Conservation (phyloP, 352 stramenopile species). For the Saprolegnia diclina region DNA sequence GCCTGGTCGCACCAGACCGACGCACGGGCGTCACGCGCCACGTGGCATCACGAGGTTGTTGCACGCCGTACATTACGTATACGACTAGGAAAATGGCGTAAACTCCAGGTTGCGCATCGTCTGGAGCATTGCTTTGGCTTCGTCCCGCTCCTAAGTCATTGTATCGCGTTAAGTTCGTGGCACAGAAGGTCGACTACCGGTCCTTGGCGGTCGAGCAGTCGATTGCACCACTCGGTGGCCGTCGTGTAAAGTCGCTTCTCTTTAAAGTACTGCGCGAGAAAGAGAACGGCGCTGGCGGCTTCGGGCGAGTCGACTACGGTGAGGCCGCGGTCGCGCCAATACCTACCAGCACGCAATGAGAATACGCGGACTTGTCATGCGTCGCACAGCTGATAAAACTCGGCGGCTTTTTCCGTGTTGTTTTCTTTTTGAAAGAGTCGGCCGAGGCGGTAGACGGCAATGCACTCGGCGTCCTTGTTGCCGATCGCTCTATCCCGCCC, state of each 20-base stretch:
- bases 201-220: constrained; percentile 66
- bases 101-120: constrained; percentile 47
- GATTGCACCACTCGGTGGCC: constrained; percentile 68
- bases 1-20: background rate
- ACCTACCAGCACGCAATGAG: constrained; percentile 26
- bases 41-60: background rate
- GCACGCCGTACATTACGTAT: background rate
- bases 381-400: constrained; percentile 69
- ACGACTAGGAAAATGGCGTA: background rate
- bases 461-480: constrained; percentile 69
- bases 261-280: constrained; percentile 81
- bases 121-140: constrained; percentile 69
- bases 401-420: constrained; percentile 50
- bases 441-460: constrained; percentile 65
- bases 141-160: constrained; percentile 51
- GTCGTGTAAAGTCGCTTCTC: constrained; percentile 48
- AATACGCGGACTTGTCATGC: constrained; percentile 34
- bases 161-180: background rate
- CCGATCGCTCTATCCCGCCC: constrained; percentile 38
- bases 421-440: constrained; percentile 47
- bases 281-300: constrained; percentile 56
- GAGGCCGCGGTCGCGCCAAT: constrained; percentile 13
- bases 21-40: background rate
- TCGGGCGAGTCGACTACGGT: constrained; percentile 62
- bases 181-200: constrained; percentile 27